Conservation (phyloP, 441 rosid species). For the Melastoma candidum region DNA sequence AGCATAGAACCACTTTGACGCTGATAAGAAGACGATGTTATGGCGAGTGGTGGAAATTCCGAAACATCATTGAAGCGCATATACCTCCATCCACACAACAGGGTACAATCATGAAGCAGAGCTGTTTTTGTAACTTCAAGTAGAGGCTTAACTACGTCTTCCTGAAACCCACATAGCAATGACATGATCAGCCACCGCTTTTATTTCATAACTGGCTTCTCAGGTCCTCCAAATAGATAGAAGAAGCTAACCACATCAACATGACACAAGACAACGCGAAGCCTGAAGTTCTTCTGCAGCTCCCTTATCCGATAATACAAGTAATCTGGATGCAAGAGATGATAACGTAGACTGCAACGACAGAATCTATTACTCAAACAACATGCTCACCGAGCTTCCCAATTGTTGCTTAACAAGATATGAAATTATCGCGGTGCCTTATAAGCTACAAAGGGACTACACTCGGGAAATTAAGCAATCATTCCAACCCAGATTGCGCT, state of each 20-base stretch:
- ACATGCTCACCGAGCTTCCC: background rate
- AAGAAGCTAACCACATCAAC: conserved; percentile 66
- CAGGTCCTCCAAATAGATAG: conserved; percentile 1
- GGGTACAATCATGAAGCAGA: conserved; percentile 86
- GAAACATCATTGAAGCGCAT: background rate
- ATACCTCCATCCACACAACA: conserved; percentile 89
- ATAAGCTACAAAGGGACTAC: too few species aligned
- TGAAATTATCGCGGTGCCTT: too few species aligned
- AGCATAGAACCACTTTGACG: conserved; percentile 8
- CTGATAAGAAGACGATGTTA: background rate
- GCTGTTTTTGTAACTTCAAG: conserved; percentile 88
- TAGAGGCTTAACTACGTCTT: conserved; percentile 77
- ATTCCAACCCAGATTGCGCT: too few species aligned
- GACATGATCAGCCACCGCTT: conserved; percentile 6
- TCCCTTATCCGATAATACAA: conserved; percentile 89
- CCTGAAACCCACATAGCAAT: conserved; percentile 39
- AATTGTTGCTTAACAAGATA: background rate
- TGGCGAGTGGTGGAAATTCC: background rate
- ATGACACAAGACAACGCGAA: conserved; percentile 80
- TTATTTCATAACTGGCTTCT: background rate
- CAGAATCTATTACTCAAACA: background rate
- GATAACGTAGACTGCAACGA: conserved; percentile 69
- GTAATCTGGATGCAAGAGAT: conserved; percentile 87
- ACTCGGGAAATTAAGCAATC: too few species aligned
- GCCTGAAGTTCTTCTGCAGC: conserved; percentile 74